A percentile compares a stretch with the other conserved stretches of the same genome.
Conservation (phyloP, 495 filamentous ascomycete species). For the Penicillium arizonense region DNA sequence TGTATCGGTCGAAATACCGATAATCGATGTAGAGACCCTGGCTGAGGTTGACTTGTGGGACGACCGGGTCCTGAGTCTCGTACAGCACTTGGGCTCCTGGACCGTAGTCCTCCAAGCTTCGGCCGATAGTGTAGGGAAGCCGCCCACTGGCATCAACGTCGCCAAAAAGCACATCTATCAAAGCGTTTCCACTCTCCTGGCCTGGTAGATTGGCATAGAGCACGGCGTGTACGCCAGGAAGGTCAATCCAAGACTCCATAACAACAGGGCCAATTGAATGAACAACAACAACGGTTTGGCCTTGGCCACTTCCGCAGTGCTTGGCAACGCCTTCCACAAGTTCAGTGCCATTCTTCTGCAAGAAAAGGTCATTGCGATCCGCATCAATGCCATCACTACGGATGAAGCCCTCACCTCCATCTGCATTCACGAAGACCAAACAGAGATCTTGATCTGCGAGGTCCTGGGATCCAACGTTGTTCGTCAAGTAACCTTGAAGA, state of each 20-base stretch:
- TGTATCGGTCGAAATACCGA: conserved; percentile 80
- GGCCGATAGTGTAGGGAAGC: conserved; percentile 88
- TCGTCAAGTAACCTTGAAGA: conserved; percentile 58
- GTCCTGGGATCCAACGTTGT: conserved; percentile 44
- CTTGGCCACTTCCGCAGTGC: conserved; percentile 64
- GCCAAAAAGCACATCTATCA: conserved; percentile 83
- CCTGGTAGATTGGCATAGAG: conserved; percentile 86
- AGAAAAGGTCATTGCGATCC: conserved; percentile 77
- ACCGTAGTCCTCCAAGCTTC: conserved; percentile 77
- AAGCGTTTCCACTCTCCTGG: conserved; percentile 83
- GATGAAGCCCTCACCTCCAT: conserved; percentile 65
- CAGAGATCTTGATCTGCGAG: conserved; percentile 60
- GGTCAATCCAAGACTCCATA: conserved; percentile 80
- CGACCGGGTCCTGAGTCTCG: conserved; percentile 59
- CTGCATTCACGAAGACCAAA: conserved; percentile 61
- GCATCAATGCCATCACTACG: conserved; percentile 62
- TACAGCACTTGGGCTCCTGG: conserved; percentile 73
- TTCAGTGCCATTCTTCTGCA: conserved; percentile 75
- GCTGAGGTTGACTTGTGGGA: conserved; percentile 81
- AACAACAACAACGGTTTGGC: conserved; percentile 78
- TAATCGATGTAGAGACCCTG: conserved; percentile 90
- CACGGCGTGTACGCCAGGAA: conserved; percentile 76
- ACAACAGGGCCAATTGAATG: conserved; percentile 88
- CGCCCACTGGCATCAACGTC: conserved; percentile 82
- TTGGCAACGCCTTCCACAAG: conserved; percentile 69